Base-by-base conservation (phyloP, 805 yeast genomes). In the Saccharomycopsis fodiens region DNA sequence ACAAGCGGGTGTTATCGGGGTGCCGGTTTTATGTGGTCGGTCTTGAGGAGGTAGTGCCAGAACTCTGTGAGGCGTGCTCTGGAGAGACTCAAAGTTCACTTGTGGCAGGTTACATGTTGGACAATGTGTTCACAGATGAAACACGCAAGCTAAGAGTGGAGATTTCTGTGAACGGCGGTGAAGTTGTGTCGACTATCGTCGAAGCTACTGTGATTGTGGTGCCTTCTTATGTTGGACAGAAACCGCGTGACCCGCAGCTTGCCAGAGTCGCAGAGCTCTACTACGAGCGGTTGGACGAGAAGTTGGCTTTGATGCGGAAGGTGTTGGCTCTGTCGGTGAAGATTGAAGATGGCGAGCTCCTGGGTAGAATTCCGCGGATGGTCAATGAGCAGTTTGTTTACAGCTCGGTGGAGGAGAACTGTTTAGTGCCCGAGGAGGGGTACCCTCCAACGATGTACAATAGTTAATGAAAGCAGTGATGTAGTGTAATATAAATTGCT, bases 131-230 rank as follows among this genome's bases (percentile, higher is more conserved):
- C 8, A n/a, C 20, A 6, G 22, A 36, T 15, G 6, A 4, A 6
- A 8, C 15, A 8, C 12, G 7, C 20, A 36, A 17, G 23, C 19
- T 46, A 39, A 39, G 25, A 12, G 35, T 5, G 17, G 23, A 16
- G 22, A 32, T 32, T 34, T 12, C 22, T 6, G 22, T 29, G 42
- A 41, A 73, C 41, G 80, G 76, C 20, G 85, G 78, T 1, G 61
- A 58, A 2, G 38, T 66, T 3, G 55, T 67, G 0, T 49, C 54
- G 2, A 46, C 52, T 1, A 19, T 69, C 1, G 47, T 43, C 2
- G 58, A 59, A 3, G 62, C 71, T 36, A 64, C 71, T 30, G 55
- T 70, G 17, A 63, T 78, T 4, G 61, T 79, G 13, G 64, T 66
- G 13, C 58, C 61, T 8, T 36, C 46, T n/a, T 42, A 41, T 25